Conservation (phyloP, 345 rosid genomes). For the Lepidium aucheri region DNA sequence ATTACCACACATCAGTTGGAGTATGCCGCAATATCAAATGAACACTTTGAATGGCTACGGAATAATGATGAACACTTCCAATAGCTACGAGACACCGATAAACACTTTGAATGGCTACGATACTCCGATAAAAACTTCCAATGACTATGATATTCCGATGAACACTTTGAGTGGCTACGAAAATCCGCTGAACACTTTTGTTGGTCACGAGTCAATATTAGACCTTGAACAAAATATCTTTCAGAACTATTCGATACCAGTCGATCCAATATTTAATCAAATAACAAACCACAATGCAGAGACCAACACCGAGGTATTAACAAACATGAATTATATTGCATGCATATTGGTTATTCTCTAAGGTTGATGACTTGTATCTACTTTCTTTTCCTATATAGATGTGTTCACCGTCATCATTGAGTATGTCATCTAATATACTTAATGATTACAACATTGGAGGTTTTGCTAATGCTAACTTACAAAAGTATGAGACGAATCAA, state of each 20-base stretch:
- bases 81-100: too few relatives aligned
- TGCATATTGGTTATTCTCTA: not conserved
- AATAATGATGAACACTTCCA: too few relatives aligned
- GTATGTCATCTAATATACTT: not conserved
- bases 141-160: too few relatives aligned
- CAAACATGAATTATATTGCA: not conserved
- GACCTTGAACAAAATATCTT: not conserved
- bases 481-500: slow-evolving; percentile 15
- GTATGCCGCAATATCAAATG: too few relatives aligned
- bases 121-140: too few relatives aligned
- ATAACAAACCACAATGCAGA: not conserved
- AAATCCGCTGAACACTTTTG: not conserved
- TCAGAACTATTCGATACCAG: not conserved
- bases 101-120: too few relatives aligned
- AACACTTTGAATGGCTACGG: too few relatives aligned
- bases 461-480: not conserved
- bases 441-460: slow-evolving; percentile 8
- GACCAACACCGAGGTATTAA: not conserved
- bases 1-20: too few relatives aligned
- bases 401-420: not conserved
- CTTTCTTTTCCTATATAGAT: not conserved
- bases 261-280: not conserved
- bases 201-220: not conserved
- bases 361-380: not conserved
- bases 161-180: too few relatives aligned